Evolutionary conservation across 2,329 filamentous ascomycete species (phyloP), one percentile per base, ranked within the genome.

Genomic region (Colletotrichum scovillei): DNA sequence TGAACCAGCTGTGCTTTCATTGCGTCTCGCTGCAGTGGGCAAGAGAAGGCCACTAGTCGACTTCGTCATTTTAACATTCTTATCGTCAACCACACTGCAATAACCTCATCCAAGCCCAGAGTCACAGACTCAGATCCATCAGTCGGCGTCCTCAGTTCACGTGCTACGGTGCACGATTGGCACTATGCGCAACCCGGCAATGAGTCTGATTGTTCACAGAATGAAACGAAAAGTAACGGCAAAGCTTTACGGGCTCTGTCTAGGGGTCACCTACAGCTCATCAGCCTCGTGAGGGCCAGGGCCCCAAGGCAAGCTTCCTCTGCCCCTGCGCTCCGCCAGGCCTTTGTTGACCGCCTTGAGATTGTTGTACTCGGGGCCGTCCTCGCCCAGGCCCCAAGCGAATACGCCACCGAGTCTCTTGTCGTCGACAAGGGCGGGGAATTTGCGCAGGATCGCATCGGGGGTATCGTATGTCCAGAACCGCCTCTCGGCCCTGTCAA

Each of bases 391-490:
- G 24, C 91, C 92, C 93, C 92, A 95, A 0, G 92, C 92, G 86
- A 95, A 94, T 5, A 93, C 89, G 19, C 93, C 93, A 1, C 93
- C 92, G 0, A 95, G 80, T 1, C 83, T 81, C 78, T 88, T 86
- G 38, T 84, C 84, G 35, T 85, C 82, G 3, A 94, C 85, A 46
- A 95, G 86, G 5, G 87, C 80, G 4, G 86, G 82, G 71, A 94
- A 90, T 82, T 95, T 95, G 69, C 84, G 83, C 14, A 80, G 76
- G 63, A 95, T 91, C 14, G 90, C 85, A 8, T 86, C 84, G 0
- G 88, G 85, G 0, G 91, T 93, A 73, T 95, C 93, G 85, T 91
- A 95, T 0, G 92, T 92, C 93, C 93, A 95, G 88, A 93, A 95
- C 35, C 92, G 79, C 67, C 87, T 82, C 75, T 89, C 85, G 5